These are phyloP conservation scores for Pterocarpus santalinus DNA, from an alignment of 306 rosid genomes.

Conservation along the genomic window DNA sequence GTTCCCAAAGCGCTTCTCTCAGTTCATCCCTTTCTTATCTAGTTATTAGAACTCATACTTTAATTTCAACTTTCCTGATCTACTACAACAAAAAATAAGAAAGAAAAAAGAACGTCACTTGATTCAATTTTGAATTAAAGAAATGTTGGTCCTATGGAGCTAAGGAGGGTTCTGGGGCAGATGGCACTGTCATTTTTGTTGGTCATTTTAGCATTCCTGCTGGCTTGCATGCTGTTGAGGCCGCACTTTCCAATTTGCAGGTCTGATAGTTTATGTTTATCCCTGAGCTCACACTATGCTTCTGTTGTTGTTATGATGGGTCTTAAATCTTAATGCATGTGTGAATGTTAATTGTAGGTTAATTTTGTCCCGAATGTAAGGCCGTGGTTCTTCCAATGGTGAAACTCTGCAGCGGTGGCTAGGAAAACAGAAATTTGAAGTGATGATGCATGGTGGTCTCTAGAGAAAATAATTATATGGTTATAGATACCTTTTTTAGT, in stretches of 20 bases:
- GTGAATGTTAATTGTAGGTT: constrained; percentile 57
- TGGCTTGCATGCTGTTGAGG: constrained; percentile 82
- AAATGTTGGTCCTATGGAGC: constrained; percentile 94
- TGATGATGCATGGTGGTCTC: too few relatives aligned
- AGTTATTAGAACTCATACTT: not conserved
- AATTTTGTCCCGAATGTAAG: constrained; percentile 74
- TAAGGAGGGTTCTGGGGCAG: constrained; percentile 69
- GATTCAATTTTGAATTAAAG: constrained; percentile 51
- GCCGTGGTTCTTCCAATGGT: constrained; percentile 93
- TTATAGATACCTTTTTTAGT: too few relatives aligned
- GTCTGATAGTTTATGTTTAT: constrained; percentile 50
- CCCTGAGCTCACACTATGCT: constrained; percentile 3
- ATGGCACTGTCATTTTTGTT: constrained; percentile 74
- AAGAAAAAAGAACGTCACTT: too few relatives aligned
- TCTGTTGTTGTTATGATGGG: constrained; percentile 23
- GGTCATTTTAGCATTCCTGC: constrained; percentile 75
- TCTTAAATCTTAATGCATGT: constrained; percentile 3
- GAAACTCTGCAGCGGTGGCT: constrained; percentile 81
- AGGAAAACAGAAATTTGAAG: too few relatives aligned
- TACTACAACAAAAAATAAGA: too few relatives aligned
- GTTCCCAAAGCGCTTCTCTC: constrained; percentile 77
- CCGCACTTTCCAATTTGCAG: constrained; percentile 70
- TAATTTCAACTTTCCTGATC: too few relatives aligned
- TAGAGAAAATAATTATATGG: too few relatives aligned
- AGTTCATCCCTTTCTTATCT: constrained; percentile 44